Evolutionary conservation across 345 rosid genomes (phyloP).

Genomic region (Gossypium rotundifolium): DNA sequence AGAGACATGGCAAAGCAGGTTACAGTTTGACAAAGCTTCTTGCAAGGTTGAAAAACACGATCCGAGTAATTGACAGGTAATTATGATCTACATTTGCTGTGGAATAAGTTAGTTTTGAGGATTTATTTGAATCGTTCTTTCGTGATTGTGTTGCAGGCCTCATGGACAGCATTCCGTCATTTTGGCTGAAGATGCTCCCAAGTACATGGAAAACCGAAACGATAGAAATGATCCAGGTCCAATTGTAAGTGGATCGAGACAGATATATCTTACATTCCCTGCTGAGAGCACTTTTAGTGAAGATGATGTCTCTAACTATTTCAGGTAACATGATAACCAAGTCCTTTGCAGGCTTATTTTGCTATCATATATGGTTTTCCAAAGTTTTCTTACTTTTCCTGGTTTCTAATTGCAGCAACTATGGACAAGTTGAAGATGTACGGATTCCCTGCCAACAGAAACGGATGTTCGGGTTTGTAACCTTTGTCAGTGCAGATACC

Average conservation of each 20-base stretch:
- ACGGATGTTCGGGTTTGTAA: slow-evolving; percentile 70
- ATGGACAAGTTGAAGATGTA: slow-evolving; percentile 64
- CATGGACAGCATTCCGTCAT: slow-evolving; percentile 70
- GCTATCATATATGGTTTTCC: background rate
- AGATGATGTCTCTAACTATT: slow-evolving; percentile 60
- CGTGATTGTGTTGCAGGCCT: slow-evolving; percentile 40
- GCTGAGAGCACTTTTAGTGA: slow-evolving; percentile 60
- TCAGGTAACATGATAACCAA: slow-evolving; percentile 28
- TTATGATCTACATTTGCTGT: background rate
- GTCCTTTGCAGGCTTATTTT: background rate
- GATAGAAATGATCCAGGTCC: slow-evolving; percentile 44
- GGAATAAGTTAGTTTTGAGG: background rate
- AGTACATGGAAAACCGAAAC: slow-evolving; percentile 32
- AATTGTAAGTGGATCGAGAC: slow-evolving; percentile 45
- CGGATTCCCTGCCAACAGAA: slow-evolving; percentile 68
- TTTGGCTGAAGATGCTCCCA: slow-evolving; percentile 50
- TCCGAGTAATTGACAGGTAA: slow-evolving; percentile 55
- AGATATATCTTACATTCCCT: slow-evolving; percentile 63
- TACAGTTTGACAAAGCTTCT: slow-evolving; percentile 64
- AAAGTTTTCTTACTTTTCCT: background rate
- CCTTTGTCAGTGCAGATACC: slow-evolving; percentile 50
- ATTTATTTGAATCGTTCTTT: background rate
- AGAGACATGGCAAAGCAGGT: slow-evolving; percentile 67
- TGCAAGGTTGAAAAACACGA: slow-evolving; percentile 37
- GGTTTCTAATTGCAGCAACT: slow-evolving; percentile 29